Evolutionary conservation across 2,329 filamentous ascomycete genomes (phyloP).

Genomic region (Phialophora expanda): DNA sequence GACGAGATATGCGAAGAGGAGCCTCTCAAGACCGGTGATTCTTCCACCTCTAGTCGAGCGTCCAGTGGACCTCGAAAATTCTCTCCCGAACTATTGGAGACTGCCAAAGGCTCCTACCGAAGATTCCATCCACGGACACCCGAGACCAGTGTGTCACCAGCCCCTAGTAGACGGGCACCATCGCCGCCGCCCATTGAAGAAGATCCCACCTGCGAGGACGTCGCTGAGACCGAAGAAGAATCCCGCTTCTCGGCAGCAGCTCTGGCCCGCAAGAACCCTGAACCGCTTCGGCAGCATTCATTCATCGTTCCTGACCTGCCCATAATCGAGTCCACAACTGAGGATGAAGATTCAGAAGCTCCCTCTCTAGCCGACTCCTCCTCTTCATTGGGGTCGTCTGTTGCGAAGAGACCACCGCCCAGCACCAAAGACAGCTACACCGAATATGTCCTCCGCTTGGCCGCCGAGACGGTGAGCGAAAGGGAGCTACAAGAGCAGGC

Average conservation of each 20-base stretch:
- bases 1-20: slow-evolving; percentile 31
- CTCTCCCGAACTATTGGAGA: slow-evolving; percentile 80
- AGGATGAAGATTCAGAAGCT: slow-evolving; percentile 55
- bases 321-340: slow-evolving; percentile 63
- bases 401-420: slow-evolving; percentile 41
- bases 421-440: slow-evolving; percentile 69
- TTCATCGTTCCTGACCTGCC: slow-evolving; percentile 67
- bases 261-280: slow-evolving; percentile 45
- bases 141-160: slow-evolving; percentile 14
- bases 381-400: slow-evolving; percentile 45
- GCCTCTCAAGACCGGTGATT: slow-evolving; percentile 12
- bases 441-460: slow-evolving; percentile 77
- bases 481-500: slow-evolving; percentile 74
- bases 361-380: slow-evolving; percentile 53
- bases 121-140: slow-evolving; percentile 43
- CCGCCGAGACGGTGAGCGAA: slow-evolving; percentile 74
- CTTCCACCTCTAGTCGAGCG: slow-evolving; percentile 29
- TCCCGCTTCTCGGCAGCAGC: slow-evolving; percentile 54
- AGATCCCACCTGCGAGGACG: slow-evolving; percentile 28
- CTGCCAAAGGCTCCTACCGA: slow-evolving; percentile 72
- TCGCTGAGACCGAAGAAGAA: slow-evolving; percentile 45
- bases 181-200: slow-evolving; percentile 18
- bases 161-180: slow-evolving; percentile 9
- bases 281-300: slow-evolving; percentile 56
- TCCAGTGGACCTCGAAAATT: slow-evolving; percentile 58